Evolutionary conservation across 2,329 filamentous ascomycete species (phyloP).

Genomic region (Hypoxylon sp.): DNA sequence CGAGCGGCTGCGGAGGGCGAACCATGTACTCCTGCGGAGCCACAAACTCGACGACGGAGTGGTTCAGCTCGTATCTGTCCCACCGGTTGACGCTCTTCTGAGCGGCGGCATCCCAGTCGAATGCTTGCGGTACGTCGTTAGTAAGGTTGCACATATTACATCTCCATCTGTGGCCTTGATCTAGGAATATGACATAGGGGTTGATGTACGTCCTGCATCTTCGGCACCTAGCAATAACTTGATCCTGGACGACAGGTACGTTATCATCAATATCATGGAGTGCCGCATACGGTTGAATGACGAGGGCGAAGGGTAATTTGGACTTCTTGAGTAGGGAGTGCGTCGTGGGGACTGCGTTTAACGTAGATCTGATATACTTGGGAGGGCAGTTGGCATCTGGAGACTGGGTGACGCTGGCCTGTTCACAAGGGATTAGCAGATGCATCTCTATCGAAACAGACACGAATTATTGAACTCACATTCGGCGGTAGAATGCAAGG

Average conservation of each 20-base stretch:
- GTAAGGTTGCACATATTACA: slow-evolving; percentile 99
- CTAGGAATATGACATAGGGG: slow-evolving; percentile 93
- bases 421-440: slow-evolving; percentile 49
- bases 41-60: slow-evolving; percentile 96
- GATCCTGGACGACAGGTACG: slow-evolving; percentile 91
- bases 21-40: slow-evolving; percentile 99
- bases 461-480: slow-evolving; percentile 63
- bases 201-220: slow-evolving; percentile 98
- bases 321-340: slow-evolving; percentile 96
- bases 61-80: slow-evolving; percentile 91
- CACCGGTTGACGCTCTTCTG: slow-evolving; percentile 93
- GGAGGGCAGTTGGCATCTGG: slow-evolving; percentile 89
- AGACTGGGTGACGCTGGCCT: slow-evolving; percentile 92
- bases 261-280: slow-evolving; percentile 92
- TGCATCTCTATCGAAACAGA: neutral
- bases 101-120: slow-evolving; percentile 94
- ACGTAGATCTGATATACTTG: slow-evolving; percentile 92
- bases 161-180: slow-evolving; percentile 96
- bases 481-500: slow-evolving; percentile 90
- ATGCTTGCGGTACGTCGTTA: slow-evolving; percentile 98
- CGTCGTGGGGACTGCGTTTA: slow-evolving; percentile 93
- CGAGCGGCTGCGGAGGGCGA: slow-evolving; percentile 90
- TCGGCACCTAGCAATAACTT: slow-evolving; percentile 95
- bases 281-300: slow-evolving; percentile 94
- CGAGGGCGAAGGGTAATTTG: slow-evolving; percentile 90